Base-by-base conservation (phyloP, 2,329 filamentous ascomycete species). In the Monilinia fructigena region DNA sequence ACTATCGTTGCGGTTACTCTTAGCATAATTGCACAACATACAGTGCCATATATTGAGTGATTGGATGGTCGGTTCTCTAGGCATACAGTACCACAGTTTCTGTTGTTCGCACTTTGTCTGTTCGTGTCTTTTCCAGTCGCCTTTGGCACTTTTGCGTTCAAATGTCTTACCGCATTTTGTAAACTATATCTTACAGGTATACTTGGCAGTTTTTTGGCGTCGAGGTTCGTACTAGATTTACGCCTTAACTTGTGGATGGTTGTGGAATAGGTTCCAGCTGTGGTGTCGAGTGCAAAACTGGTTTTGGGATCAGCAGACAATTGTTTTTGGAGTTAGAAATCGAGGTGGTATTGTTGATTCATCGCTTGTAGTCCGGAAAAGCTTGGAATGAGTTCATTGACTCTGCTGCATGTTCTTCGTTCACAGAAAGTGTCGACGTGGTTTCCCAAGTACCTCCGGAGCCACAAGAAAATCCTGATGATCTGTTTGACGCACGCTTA, bases 41-140 rank as follows among this genome's bases (percentile, higher is more conserved):
- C 71, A 73, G 23, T 52, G 54, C 70, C 71, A 70, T 18, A 55
- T 56, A 26, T 50, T 23, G 8, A 56, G 26, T 38, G 55, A 42
- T 3, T 63, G 59, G 4, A 58, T 28, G 0, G 66, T 65, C 8
- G 70, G 65, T 31, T 69, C 68, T 40, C 62, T 35, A 16, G 67
- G 38, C 66, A 73, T 68, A 26, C 70, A 73, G 11, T 67, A 68
- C 71, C 71, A 73, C n/a, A 64, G 63, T 14, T 53, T 67, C 38
- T 71, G 71, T 11, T 70, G 67, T 20, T 73, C 70, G 52, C 65
- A 67, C 45, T 72, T 70, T 7, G 65, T 61, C 42, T 71, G 65
- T 68, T 71, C 70, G 35, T 73, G 70, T n/a, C 71, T 58, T 63
- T 71, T 69, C 69, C 70, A 73, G 48, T 73, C 71, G 14, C 70